Percentiles rank a stretch among this genome's conserved stretches.
These are phyloP conservation scores for Mycena sp. DNA, from an alignment of 1,284 basidiomycete genomes.

Conservation along the genomic window DNA sequence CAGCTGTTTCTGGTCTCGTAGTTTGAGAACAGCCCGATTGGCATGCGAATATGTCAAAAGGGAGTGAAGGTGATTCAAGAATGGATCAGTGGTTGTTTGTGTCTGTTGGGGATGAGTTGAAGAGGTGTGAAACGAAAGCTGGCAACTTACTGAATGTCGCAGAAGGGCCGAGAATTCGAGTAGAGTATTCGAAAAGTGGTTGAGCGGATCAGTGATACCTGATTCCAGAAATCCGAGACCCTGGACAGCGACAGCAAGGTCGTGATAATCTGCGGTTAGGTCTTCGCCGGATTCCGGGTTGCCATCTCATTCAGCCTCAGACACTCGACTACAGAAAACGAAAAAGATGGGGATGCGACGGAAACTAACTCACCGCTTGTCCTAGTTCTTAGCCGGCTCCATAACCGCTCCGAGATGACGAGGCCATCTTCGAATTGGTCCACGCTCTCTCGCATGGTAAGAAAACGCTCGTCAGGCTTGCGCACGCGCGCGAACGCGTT, in stretches of 20 bases:
- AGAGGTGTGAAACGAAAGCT: background rate
- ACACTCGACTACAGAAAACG: conserved; percentile 48
- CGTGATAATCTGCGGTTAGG: conserved; percentile 96
- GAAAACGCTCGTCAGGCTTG: conserved; percentile 96
- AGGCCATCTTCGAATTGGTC: conserved; percentile 97
- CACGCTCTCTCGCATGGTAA: conserved; percentile 89
- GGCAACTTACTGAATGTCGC: conserved; percentile 75
- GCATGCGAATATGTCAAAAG: conserved; percentile 89
- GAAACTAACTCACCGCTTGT: conserved; percentile 81
- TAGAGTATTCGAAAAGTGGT: conserved; percentile 95
- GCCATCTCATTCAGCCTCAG: conserved; percentile 86
- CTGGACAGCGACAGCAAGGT: conserved; percentile 94
- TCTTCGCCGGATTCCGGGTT: conserved; percentile 84
- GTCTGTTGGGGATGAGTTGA: conserved; percentile 58
- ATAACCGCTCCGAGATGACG: conserved; percentile 82
- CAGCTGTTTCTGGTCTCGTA: conserved; percentile 98
- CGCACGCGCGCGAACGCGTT: conserved; percentile 95
- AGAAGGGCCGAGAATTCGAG: conserved; percentile 91
- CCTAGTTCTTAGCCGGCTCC: conserved; percentile 77
- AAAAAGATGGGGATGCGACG: conserved; percentile 36
- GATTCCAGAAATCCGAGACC: conserved; percentile 97
- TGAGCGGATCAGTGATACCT: conserved; percentile 96
- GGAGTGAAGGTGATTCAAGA: conserved; percentile 90
- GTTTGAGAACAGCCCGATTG: conserved; percentile 90
- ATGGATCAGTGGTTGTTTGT: conserved; percentile 87